phyloP scores from a whole-genome alignment of 768 basidiomycete genomes.

The Austroboletus festivus region DNA sequence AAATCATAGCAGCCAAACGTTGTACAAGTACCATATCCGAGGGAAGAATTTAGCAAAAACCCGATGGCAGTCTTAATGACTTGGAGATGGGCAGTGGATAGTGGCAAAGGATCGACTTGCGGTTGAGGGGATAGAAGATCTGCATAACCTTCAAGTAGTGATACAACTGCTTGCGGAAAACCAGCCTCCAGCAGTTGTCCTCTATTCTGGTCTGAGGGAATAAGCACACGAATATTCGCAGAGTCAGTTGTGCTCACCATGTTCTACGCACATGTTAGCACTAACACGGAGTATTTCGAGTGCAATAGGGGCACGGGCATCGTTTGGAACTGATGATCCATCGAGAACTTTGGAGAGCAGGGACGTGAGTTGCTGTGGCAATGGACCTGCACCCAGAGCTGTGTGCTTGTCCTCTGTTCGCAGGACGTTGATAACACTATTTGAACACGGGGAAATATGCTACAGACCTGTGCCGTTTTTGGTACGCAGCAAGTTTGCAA shows the following conservation, averaged over 20 bases:
- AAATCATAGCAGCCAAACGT: neutral
- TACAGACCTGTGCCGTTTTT: conserved; percentile 50
- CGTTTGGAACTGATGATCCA: conserved; percentile 44
- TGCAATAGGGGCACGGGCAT: conserved; percentile 47
- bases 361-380: conserved; percentile 63
- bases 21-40: conserved; percentile 63
- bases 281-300: conserved; percentile 73
- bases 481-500: conserved; percentile 62
- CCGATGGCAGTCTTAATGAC: conserved; percentile 77
- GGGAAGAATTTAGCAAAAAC: conserved; percentile 71
- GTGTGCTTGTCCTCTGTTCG: conserved; percentile 67
- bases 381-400: conserved; percentile 56
- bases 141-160: conserved; percentile 65
- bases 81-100: conserved; percentile 62
- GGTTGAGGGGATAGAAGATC: conserved; percentile 39
- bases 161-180: conserved; percentile 63
- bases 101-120: conserved; percentile 42
- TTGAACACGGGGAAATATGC: neutral
- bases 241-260: conserved; percentile 45
- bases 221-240: neutral
- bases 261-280: conserved; percentile 84
- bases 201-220: conserved; percentile 65
- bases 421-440: conserved; percentile 16
- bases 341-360: conserved; percentile 56
- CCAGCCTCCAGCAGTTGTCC: conserved; percentile 65